phyloP scores from a whole-genome alignment of 2,329 filamentous ascomycete species.

The Coniella vitis region DNA sequence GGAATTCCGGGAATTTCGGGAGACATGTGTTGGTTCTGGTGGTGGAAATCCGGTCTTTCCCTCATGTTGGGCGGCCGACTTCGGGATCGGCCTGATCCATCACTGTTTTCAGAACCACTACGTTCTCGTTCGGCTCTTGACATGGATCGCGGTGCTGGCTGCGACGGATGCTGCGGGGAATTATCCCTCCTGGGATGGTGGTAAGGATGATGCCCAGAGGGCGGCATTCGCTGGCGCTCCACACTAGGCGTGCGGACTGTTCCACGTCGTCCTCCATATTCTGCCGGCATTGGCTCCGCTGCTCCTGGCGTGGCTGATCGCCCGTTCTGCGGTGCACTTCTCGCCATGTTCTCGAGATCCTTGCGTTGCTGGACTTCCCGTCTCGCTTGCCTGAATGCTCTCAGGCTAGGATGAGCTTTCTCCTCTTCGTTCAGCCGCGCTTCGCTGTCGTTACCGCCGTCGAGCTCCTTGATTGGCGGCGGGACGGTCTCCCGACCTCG shows the following conservation, averaged over 20 bases:
- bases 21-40: conserved; percentile 28
- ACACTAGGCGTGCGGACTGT: conserved; percentile 31
- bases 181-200: conserved; percentile 40
- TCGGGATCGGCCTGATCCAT: conserved; percentile 30
- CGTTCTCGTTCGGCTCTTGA: conserved; percentile 40
- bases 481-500: conserved; percentile 34
- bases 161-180: conserved; percentile 22
- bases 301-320: conserved; percentile 1
- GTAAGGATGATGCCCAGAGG: conserved; percentile 33
- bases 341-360: conserved; percentile 42
- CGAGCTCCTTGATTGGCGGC: conserved; percentile 57
- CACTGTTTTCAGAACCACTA: conserved; percentile 50
- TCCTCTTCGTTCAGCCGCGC: conserved; percentile 28
- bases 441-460: conserved; percentile 34
- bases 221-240: conserved; percentile 31
- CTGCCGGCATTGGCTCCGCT: background rate
- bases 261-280: conserved; percentile 16
- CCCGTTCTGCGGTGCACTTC: conserved; percentile 22
- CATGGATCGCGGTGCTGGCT: conserved; percentile 18
- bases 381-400: conserved; percentile 50
- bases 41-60: conserved; percentile 31
- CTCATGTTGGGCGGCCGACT: conserved; percentile 32
- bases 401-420: conserved; percentile 42
- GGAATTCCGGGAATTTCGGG: conserved; percentile 22
- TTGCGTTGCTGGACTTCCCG: conserved; percentile 50